A percentile compares a stretch with the other conserved stretches of the same genome.
These are phyloP conservation scores for Chaetomidium leptoderma DNA, from an alignment of 495 filamentous ascomycete species.

Conservation along the genomic window DNA sequence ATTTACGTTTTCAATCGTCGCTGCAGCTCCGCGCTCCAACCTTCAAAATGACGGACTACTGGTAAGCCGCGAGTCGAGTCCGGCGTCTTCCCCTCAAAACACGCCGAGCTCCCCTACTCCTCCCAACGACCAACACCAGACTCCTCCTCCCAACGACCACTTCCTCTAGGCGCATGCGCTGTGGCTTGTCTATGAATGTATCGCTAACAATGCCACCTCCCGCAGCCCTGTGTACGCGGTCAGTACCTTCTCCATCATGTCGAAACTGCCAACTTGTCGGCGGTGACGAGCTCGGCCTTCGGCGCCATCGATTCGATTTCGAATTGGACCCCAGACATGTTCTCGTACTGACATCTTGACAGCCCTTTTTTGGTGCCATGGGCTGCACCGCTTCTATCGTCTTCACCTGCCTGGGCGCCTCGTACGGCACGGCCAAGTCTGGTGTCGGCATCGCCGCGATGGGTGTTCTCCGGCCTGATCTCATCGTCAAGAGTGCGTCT, in stretches of 20 bases:
- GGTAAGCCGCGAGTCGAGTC: slow-evolving; percentile 35
- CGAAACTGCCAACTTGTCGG: slow-evolving; percentile 8
- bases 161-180: background rate
- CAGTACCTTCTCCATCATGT: slow-evolving; percentile 49
- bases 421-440: slow-evolving; percentile 98
- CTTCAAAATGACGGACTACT: slow-evolving; percentile 43
- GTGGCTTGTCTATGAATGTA: background rate
- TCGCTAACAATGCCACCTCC: slow-evolving; percentile 26
- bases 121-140: slow-evolving; percentile 27
- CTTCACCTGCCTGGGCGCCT: slow-evolving; percentile 97
- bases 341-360: slow-evolving; percentile 15
- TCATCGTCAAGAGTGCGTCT: slow-evolving; percentile 94
- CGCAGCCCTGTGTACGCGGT: slow-evolving; percentile 96
- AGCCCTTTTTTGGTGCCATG: slow-evolving; percentile 99
- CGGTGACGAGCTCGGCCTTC: slow-evolving; percentile 6
- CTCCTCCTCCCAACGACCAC: slow-evolving; percentile 3
- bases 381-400: slow-evolving; percentile 97
- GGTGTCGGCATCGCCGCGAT: slow-evolving; percentile 97
- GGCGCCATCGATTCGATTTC: slow-evolving; percentile 15
- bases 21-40: slow-evolving; percentile 30
- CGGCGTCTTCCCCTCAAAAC: slow-evolving; percentile 16
- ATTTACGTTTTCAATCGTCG: slow-evolving; percentile 18
- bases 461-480: slow-evolving; percentile 94
- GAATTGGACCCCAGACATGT: background rate
- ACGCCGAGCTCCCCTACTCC: slow-evolving; percentile 22